A percentile compares a stretch with the other conserved stretches of the same genome.
These are phyloP conservation scores for Polygonum aviculare DNA, from an alignment of 148 eudicot genomes.

Conservation along the genomic window DNA sequence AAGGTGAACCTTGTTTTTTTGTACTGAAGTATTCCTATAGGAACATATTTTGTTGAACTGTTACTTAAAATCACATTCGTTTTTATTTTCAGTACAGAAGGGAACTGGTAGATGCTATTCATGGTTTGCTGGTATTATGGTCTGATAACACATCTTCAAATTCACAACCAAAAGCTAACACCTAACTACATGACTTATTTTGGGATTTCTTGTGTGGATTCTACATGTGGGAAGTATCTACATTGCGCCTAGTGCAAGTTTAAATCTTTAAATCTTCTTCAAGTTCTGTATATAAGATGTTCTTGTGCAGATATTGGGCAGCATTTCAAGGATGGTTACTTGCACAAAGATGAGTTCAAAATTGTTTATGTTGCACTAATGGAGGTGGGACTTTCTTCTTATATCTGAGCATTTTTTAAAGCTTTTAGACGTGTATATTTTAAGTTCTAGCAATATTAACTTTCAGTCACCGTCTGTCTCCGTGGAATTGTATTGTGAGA, in stretches of 20 bases:
- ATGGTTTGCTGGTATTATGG: constrained; percentile 52
- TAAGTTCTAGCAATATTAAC: constrained; percentile 20
- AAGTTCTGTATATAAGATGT: background rate
- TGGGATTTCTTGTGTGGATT: background rate
- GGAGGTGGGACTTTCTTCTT: constrained; percentile 35
- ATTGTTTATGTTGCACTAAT: constrained; percentile 98
- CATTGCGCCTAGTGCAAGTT: background rate
- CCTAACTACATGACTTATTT: background rate
- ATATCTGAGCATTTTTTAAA: background rate
- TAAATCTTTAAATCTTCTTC: background rate
- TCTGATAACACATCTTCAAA: constrained; percentile 57
- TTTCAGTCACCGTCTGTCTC: constrained; percentile 80
- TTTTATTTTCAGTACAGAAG: constrained; percentile 58
- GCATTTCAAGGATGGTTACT: constrained; percentile 90
- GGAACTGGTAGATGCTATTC: constrained; percentile 71
- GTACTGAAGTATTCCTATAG: background rate
- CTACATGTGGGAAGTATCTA: constrained; percentile 9
- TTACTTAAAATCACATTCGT: background rate
- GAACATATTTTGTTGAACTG: background rate
- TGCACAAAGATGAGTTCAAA: constrained; percentile 96
- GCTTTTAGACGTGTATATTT: background rate
- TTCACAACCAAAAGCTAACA: constrained; percentile 27
- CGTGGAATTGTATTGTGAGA: constrained; percentile 74
- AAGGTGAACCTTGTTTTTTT: background rate
- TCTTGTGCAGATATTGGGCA: constrained; percentile 70